These are phyloP conservation scores for Boehmeria nivea DNA, from an alignment of 306 rosid genomes.

Conservation along the genomic window DNA sequence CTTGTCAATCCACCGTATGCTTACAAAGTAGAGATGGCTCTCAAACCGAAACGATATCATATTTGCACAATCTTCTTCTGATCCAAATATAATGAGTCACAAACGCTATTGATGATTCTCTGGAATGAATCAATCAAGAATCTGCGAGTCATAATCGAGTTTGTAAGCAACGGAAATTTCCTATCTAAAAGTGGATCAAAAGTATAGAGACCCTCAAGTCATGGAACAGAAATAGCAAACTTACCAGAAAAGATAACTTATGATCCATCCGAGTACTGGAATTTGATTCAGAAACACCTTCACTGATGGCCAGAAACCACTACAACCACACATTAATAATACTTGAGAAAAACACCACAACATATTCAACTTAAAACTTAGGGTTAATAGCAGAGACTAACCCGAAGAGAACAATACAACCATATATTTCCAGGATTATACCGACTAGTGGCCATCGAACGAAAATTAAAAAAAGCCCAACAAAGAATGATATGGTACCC, in stretches of 20 bases:
- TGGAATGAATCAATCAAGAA: slow-evolving; percentile 16
- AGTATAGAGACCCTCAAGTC: too few species aligned
- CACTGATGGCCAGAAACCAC: slow-evolving; percentile 83
- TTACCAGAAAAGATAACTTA: slow-evolving; percentile 68
- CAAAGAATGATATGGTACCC: slow-evolving; percentile 83
- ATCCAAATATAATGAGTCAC: too few species aligned
- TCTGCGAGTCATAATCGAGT: slow-evolving; percentile 17
- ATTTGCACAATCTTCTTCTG: not conserved
- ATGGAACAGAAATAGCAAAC: slow-evolving; percentile 15
- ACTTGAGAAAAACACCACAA: not conserved
- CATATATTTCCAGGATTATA: slow-evolving; percentile 68
- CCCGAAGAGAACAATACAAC: slow-evolving; percentile 75
- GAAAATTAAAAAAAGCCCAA: slow-evolving; percentile 82
- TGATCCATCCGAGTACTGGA: slow-evolving; percentile 81
- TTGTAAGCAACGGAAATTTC: too few species aligned
- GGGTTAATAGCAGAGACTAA: slow-evolving; percentile 42
- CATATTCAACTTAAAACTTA: slow-evolving; percentile 10
- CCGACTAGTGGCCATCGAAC: slow-evolving; percentile 92
- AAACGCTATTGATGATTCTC: too few species aligned
- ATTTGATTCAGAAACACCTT: slow-evolving; percentile 68
- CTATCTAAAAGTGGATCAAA: too few species aligned
- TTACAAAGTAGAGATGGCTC: not conserved
- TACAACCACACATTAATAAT: slow-evolving; percentile 26
- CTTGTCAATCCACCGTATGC: not conserved
- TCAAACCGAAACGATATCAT: not conserved